Conservation (phyloP, 768 basidiomycete species). For the Neoboletus subvelutipes region DNA sequence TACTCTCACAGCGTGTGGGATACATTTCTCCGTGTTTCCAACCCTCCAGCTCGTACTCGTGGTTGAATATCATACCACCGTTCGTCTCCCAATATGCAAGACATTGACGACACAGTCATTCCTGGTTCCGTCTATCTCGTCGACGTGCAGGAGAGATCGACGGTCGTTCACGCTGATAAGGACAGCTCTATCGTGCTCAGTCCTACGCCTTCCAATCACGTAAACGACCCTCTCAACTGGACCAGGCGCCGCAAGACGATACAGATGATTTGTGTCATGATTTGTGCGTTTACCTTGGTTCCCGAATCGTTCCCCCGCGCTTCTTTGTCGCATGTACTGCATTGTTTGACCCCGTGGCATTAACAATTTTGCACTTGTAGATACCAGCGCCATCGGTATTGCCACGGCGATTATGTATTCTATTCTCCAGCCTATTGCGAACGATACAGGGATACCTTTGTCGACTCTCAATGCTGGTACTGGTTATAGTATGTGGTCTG, state of each 20-base stretch:
- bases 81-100: conserved; percentile 4
- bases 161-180: conserved; percentile 12
- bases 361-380: conserved; percentile 3
- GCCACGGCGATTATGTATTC: conserved; percentile 19
- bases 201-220: conserved; percentile 25
- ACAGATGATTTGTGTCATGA: conserved; percentile 17
- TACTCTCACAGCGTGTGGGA: background rate
- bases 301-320: background rate
- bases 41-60: background rate
- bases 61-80: background rate
- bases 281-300: conserved; percentile 12
- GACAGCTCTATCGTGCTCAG: conserved; percentile 21
- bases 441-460: conserved; percentile 20
- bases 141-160: conserved; percentile 19
- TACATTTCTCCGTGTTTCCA: background rate
- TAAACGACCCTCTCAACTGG: conserved; percentile 27
- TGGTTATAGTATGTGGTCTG: conserved; percentile 13
- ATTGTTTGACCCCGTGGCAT: background rate
- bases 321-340: background rate
- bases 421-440: conserved; percentile 18
- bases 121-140: conserved; percentile 27
- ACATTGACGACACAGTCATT: conserved; percentile 18
- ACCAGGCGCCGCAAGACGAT: conserved; percentile 13
- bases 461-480: conserved; percentile 21
- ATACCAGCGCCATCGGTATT: conserved; percentile 18